A percentile compares a stretch with the other conserved stretches of the same genome.
Evolutionary conservation across 2,329 filamentous ascomycete genomes (phyloP).

Genomic region (Cephalotrichum gorgonifer): DNA sequence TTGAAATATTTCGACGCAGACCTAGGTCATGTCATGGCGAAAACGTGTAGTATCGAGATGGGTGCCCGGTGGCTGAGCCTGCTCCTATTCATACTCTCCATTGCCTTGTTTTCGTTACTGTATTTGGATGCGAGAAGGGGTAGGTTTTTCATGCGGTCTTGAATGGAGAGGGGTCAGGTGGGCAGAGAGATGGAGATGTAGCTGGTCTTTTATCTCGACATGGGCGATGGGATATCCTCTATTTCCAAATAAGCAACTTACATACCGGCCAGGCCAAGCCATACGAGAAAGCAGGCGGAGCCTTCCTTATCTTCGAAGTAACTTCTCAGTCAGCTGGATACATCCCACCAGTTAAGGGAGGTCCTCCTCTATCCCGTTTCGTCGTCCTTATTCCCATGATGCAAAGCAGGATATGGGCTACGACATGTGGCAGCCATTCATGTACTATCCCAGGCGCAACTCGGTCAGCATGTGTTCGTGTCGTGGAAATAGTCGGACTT

Average conservation of each 20-base stretch:
- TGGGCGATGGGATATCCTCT: background rate
- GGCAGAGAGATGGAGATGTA: background rate
- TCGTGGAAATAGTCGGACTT: too few species aligned
- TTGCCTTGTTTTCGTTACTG: background rate
- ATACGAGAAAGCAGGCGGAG: too few species aligned
- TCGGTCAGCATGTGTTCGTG: too few species aligned
- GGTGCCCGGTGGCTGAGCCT: constrained; percentile 1
- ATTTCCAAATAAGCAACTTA: background rate
- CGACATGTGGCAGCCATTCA: too few species aligned
- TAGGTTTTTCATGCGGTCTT: background rate
- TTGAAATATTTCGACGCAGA: background rate
- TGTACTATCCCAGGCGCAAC: too few species aligned
- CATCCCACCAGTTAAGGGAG: too few species aligned
- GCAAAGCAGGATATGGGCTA: too few species aligned
- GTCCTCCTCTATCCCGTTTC: too few species aligned
- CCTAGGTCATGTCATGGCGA: background rate
- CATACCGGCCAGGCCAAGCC: too few species aligned
- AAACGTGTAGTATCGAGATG: background rate
- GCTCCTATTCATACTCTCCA: background rate
- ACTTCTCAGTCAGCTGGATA: too few species aligned
- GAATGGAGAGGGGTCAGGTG: background rate
- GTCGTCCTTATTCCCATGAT: too few species aligned
- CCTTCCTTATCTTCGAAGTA: too few species aligned
- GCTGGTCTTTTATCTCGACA: background rate
- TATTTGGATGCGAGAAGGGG: background rate